phyloP scores from a whole-genome alignment of 2,329 filamentous ascomycete species.

The Akanthomyces muscarius region DNA sequence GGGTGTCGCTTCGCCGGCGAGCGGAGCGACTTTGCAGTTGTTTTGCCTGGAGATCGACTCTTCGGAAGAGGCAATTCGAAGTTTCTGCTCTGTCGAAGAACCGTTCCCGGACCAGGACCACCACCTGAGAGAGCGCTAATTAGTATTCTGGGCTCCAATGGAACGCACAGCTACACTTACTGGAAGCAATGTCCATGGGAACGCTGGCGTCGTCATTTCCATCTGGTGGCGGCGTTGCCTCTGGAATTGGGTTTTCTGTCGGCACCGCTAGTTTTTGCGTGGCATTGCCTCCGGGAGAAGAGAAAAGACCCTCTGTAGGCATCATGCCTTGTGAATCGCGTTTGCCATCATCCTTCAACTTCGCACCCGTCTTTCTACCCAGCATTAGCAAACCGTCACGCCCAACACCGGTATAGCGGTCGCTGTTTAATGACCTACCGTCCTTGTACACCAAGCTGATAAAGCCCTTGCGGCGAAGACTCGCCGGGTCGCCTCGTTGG shows the following conservation, averaged over 20 bases:
- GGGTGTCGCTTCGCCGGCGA: constrained; percentile 58
- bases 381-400: constrained; percentile 11
- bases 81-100: constrained; percentile 48
- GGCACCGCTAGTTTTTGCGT: constrained; percentile 15
- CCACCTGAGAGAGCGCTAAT: constrained; percentile 36
- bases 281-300: constrained; percentile 59
- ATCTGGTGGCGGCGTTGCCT: constrained; percentile 22
- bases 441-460: constrained; percentile 34
- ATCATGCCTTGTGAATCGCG: constrained; percentile 93
- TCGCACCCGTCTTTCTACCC: constrained; percentile 81
- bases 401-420: neutral
- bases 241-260: neutral
- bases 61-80: constrained; percentile 33
- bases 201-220: constrained; percentile 33
- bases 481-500: constrained; percentile 28
- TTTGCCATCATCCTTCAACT: constrained; percentile 69
- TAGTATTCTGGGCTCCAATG: constrained; percentile 18
- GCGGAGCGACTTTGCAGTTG: constrained; percentile 45
- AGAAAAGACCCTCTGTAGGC: constrained; percentile 81
- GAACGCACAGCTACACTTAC: constrained; percentile 31
- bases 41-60: constrained; percentile 60
- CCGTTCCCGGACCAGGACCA: constrained; percentile 50
- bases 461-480: constrained; percentile 30
- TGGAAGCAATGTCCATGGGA: constrained; percentile 52
- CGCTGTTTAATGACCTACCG: constrained; percentile 30